These are phyloP conservation scores for Leccinum subspadiceum DNA, from an alignment of 1,284 basidiomycete genomes.

Conservation along the genomic window DNA sequence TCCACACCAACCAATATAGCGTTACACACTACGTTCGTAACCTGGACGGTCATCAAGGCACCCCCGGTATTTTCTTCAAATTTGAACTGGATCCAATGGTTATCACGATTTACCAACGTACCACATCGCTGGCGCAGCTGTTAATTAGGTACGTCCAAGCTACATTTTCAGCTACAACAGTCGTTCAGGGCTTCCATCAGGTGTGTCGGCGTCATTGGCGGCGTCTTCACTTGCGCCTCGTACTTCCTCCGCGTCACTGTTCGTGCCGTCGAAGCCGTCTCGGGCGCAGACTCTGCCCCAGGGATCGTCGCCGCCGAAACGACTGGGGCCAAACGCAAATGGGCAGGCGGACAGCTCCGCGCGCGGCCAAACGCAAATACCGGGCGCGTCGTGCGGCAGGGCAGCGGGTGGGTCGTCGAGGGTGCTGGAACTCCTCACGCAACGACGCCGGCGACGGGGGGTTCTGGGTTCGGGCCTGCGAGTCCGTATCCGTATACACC, in stretches of 20 bases:
- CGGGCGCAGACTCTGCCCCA: slow-evolving; percentile 54
- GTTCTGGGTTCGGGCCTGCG: slow-evolving; percentile 25
- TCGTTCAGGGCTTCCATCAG: slow-evolving; percentile 30
- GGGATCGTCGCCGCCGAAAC: slow-evolving; percentile 66
- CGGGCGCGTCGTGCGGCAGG: slow-evolving; percentile 37
- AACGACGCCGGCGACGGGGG: slow-evolving; percentile 36
- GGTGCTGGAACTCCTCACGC: slow-evolving; percentile 24
- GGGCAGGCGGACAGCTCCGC: slow-evolving; percentile 46
- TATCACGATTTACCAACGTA: slow-evolving; percentile 84
- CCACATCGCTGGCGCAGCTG: slow-evolving; percentile 78
- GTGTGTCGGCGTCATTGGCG: slow-evolving; percentile 77
- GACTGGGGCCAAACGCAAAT: slow-evolving; percentile 48
- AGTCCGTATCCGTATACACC: slow-evolving; percentile 38
- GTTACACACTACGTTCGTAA: slow-evolving; percentile 90
- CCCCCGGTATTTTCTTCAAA: slow-evolving; percentile 96
- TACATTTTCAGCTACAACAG: neutral
- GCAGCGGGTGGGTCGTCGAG: slow-evolving; percentile 46
- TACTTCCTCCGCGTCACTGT: slow-evolving; percentile 71
- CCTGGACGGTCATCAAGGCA: slow-evolving; percentile 74
- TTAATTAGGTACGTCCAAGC: slow-evolving; percentile 63
- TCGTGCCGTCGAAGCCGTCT: slow-evolving; percentile 65
- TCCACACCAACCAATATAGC: slow-evolving; percentile 92
- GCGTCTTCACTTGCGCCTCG: slow-evolving; percentile 76
- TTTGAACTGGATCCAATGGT: slow-evolving; percentile 93
- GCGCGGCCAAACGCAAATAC: slow-evolving; percentile 33